A percentile compares a stretch with the other conserved stretches of the same genome.
Conservation (phyloP, 192 early-diverging fungal genomes). For the Hyaloraphidium curvatum region DNA sequence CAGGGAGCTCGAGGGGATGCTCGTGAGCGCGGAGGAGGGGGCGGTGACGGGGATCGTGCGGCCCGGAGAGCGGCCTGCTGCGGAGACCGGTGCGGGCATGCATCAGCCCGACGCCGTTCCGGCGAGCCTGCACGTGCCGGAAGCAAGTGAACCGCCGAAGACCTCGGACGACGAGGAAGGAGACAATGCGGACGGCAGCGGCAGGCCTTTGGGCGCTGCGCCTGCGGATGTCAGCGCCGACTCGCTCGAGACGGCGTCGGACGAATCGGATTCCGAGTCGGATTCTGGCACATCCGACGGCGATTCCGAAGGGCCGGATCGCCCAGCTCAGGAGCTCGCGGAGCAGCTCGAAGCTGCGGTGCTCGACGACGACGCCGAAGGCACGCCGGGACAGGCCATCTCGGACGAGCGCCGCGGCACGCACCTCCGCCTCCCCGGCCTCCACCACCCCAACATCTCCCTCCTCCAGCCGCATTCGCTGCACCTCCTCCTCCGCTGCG, state of each 20-base stretch:
- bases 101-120: slow-evolving; percentile 2
- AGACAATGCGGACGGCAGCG: not conserved
- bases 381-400: slow-evolving; percentile 5
- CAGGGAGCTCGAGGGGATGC: slow-evolving; percentile 27
- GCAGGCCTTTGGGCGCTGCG: not conserved
- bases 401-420: slow-evolving; percentile 33
- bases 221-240: no score
- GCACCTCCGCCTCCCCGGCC: slow-evolving; percentile 45
- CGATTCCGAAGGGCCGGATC: slow-evolving; percentile 1
- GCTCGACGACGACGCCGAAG: slow-evolving; percentile 3
- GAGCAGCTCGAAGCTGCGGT: slow-evolving; percentile 1
- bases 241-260: no score
- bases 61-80: not conserved
- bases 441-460: slow-evolving; percentile 38
- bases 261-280: not conserved
- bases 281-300: not conserved
- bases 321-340: slow-evolving; percentile 7
- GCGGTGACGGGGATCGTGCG: no score
- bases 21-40: slow-evolving; percentile 10
- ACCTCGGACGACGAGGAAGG: not conserved
- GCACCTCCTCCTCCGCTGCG: slow-evolving; percentile 44
- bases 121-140: slow-evolving; percentile 14
- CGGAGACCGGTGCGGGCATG: not conserved
- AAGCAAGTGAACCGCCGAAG: slow-evolving; percentile 7
- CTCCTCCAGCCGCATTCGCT: slow-evolving; percentile 43